Conservation (phyloP, 805 yeast species). For the Lipomyces kockii region DNA sequence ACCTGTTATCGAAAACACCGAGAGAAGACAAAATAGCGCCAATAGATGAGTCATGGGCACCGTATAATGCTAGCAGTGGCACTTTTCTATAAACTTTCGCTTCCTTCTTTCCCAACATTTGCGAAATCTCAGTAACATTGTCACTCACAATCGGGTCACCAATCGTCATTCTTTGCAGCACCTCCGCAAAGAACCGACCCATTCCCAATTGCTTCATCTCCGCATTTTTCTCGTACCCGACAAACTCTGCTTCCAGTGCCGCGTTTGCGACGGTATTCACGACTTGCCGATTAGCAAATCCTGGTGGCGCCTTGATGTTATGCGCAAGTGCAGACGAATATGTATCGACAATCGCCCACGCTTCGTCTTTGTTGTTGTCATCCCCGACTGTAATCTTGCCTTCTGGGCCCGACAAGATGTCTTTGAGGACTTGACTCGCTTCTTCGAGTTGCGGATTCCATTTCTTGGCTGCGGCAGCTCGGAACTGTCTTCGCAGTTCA, state of each 20-base stretch:
- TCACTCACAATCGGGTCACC: slow-evolving; percentile 22
- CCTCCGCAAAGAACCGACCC: slow-evolving; percentile 36
- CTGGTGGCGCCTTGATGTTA: slow-evolving; percentile 21
- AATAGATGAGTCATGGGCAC: slow-evolving; percentile 36
- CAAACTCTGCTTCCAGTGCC: slow-evolving; percentile 29
- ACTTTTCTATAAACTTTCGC: slow-evolving; percentile 2
- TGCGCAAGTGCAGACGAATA: slow-evolving; percentile 32
- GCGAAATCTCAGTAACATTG: slow-evolving; percentile 20
- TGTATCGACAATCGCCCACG: slow-evolving; percentile 35
- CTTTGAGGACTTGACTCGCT: slow-evolving; percentile 19
- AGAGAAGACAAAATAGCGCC: slow-evolving; percentile 36
- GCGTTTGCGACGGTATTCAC: slow-evolving; percentile 28
- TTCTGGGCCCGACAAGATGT: slow-evolving; percentile 12
- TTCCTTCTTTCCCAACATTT: slow-evolving; percentile 12
- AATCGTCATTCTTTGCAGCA: slow-evolving; percentile 28
- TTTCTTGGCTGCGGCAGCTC: slow-evolving; percentile 23
- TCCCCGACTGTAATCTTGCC: slow-evolving; percentile 17
- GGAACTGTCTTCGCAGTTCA: slow-evolving; percentile 31
- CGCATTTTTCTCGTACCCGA: slow-evolving; percentile 18
- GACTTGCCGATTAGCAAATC: slow-evolving; percentile 19
- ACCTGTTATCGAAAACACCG: slow-evolving; percentile 33
- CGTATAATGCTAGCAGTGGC: slow-evolving; percentile 34
- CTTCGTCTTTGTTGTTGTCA: slow-evolving; percentile 12
- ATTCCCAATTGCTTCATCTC: slow-evolving; percentile 29
- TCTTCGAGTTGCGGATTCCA: slow-evolving; percentile 35